Evolutionary conservation across 1,139 yeast genomes (phyloP).

Genomic region (Chernovozyma aurita): DNA sequence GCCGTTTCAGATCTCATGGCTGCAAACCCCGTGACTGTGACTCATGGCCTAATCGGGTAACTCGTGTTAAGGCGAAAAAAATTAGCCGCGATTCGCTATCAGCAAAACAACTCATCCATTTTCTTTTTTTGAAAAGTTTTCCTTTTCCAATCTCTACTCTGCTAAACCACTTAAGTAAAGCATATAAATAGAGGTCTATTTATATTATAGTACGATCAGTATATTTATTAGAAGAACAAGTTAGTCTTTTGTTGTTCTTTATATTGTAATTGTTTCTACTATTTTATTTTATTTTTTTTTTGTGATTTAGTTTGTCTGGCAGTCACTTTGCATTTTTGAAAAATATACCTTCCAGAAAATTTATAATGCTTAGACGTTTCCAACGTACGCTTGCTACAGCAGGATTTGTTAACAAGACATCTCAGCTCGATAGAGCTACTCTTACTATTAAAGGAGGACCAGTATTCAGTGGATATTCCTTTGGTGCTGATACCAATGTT

Average conservation of each 20-base stretch:
- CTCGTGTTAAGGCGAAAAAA: constrained; percentile 13
- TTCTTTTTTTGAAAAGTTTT: constrained; percentile 6
- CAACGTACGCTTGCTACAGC: constrained; percentile 36
- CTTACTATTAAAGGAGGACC: constrained; percentile 92
- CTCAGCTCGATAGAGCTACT: constrained; percentile 73
- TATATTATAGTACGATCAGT: too few relatives aligned
- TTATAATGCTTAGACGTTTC: constrained; percentile 13
- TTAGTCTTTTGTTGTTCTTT: too few relatives aligned
- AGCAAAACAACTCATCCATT: constrained; percentile 8
- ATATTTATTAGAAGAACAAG: too few relatives aligned
- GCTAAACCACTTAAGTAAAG: too few relatives aligned
- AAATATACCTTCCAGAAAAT: too few relatives aligned
- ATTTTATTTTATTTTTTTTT: too few relatives aligned
- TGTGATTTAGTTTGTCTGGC: not conserved
- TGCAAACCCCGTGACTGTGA: constrained; percentile 7
- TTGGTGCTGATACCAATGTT: constrained; percentile 87
- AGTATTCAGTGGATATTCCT: constrained; percentile 85
- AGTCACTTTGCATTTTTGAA: not conserved
- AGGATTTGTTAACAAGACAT: constrained; percentile 30
- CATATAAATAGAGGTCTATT: too few relatives aligned
- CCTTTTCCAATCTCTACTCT: constrained; percentile 3
- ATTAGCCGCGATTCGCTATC: constrained; percentile 42
- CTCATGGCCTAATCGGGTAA: constrained; percentile 28
- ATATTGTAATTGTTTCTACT: too few relatives aligned
- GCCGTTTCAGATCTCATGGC: not conserved